Conservation (phyloP, 2,329 filamentous ascomycete species). For the Stemphylium vesicarium region DNA sequence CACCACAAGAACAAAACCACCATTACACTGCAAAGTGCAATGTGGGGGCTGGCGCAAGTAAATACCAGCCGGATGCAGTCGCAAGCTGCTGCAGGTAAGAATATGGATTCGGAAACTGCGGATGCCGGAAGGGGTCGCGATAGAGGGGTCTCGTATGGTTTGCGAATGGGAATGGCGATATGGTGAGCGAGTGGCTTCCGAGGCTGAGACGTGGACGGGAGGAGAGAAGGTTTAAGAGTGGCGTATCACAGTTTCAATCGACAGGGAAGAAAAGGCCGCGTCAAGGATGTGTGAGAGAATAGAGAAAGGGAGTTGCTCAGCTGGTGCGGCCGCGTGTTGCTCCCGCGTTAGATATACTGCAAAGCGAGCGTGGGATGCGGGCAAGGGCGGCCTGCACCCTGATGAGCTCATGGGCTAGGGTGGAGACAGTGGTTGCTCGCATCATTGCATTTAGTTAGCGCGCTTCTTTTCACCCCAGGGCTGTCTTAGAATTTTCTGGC, state of each 20-base stretch:
- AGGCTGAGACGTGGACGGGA: slow-evolving; percentile 11
- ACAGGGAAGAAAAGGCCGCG: neutral
- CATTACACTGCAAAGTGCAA: neutral
- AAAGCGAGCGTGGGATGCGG: slow-evolving; percentile 20
- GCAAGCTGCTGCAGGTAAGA: slow-evolving; percentile 7
- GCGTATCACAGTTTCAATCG: neutral
- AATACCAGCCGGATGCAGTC: slow-evolving; percentile 1
- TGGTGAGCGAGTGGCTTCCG: slow-evolving; percentile 15
- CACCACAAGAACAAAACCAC: slow-evolving; percentile 14
- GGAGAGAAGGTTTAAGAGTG: neutral
- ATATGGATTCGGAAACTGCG: neutral
- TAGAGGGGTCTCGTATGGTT: neutral
- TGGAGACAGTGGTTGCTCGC: slow-evolving; percentile 20
- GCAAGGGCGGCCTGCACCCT: slow-evolving; percentile 30
- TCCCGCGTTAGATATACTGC: slow-evolving; percentile 13
- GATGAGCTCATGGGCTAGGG: slow-evolving; percentile 22
- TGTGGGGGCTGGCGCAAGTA: neutral
- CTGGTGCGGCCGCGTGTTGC: slow-evolving; percentile 10
- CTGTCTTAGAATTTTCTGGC: slow-evolving; percentile 18
- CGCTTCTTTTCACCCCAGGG: slow-evolving; percentile 1
- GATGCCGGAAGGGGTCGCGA: neutral
- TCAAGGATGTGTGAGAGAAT: neutral
- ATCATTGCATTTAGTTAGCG: slow-evolving; percentile 16
- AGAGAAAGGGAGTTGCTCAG: slow-evolving; percentile 3
- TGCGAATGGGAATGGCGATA: slow-evolving; percentile 10